Base-by-base conservation (phyloP, 192 early-diverging fungal species). In the Radiomyces spectabilis region DNA sequence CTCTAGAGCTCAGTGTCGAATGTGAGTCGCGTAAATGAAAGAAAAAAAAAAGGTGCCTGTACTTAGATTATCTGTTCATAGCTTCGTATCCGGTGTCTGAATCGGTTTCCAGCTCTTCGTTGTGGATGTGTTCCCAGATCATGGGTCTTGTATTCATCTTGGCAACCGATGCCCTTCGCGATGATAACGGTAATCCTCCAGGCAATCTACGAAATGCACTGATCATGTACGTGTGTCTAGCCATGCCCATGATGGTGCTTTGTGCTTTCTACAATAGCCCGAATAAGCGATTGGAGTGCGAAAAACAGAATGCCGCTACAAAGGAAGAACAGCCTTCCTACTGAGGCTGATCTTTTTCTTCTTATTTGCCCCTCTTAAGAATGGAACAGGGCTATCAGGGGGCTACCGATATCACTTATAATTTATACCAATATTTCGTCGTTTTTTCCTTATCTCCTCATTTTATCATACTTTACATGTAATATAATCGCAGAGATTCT, bases 1-100 rank as follows among this genome's bases (percentile, higher is more conserved):
- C 41, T 7, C 56, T 69, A 27, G 66, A 69, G 29, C 60, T 69
- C 18, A 55, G 60, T 33, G 66, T 62, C 35, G 66, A 69, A 59
- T 57, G 66, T 69, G 48, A 57, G 55, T 41, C 3, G 19, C 46
- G 3, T 12, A 6, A 12, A 44, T 22, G 18, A 12, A 44, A 15
- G 9, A 44, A 44, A 44, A 44, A 44, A 12, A n/a, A 44, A 34
- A 42, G 6, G 33, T 22, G 1, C 5, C 4, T 43, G 18, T 31
- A 40, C 22, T 19, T 16, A 5, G 1, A 37, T 34, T 4, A 8
- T 27, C 35, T 12, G 16, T 16, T n/a, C 29, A 24, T 30, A 69
- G 66, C 41, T 19, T 57, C 66, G 7, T 69, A 63, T 27, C 66
- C 66, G 8, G 44, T 63, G 12, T 39, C 60, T 26, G 66, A 69